Percentiles rank a stretch among this genome's conserved stretches.
Conservation (phyloP, 2,329 filamentous ascomycete species). For the Beauveria varroae region DNA sequence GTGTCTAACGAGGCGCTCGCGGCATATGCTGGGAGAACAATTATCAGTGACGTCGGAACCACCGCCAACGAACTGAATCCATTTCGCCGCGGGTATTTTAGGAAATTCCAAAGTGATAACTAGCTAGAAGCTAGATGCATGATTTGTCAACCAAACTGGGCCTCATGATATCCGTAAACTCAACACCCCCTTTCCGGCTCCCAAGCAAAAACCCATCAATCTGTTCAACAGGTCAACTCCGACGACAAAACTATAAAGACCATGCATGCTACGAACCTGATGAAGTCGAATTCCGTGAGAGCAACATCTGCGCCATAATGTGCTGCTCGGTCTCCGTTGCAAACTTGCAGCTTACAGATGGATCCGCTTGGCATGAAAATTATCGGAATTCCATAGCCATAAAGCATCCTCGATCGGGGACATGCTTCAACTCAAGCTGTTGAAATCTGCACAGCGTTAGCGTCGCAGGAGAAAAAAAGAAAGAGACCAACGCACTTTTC, state of each 20-base stretch:
- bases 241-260: not conserved
- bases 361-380: constrained; percentile 7
- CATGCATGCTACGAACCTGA: constrained; percentile 1
- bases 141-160: constrained; percentile 1
- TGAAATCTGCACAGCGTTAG: constrained; percentile 60
- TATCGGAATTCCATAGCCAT: constrained; percentile 73
- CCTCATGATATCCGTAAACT: constrained; percentile 4
- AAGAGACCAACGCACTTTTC: constrained; percentile 66
- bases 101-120: constrained; percentile 37
- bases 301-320: not conserved
- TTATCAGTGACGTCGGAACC: constrained; percentile 30
- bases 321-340: not conserved
- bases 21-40: constrained; percentile 24
- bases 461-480: not conserved
- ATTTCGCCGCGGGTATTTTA: constrained; percentile 53
- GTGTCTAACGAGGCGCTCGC: constrained; percentile 39
- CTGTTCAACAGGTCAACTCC: not conserved
- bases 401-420: constrained; percentile 76
- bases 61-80: constrained; percentile 54
- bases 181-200: constrained; percentile 2
- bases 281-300: not conserved
- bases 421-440: constrained; percentile 83
- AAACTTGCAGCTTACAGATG: not conserved
- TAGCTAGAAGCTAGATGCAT: constrained; percentile 17
- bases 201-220: constrained; percentile 6